Base-by-base conservation (phyloP, 495 filamentous ascomycete genomes). In the Aspergillus carlsbadensis region DNA sequence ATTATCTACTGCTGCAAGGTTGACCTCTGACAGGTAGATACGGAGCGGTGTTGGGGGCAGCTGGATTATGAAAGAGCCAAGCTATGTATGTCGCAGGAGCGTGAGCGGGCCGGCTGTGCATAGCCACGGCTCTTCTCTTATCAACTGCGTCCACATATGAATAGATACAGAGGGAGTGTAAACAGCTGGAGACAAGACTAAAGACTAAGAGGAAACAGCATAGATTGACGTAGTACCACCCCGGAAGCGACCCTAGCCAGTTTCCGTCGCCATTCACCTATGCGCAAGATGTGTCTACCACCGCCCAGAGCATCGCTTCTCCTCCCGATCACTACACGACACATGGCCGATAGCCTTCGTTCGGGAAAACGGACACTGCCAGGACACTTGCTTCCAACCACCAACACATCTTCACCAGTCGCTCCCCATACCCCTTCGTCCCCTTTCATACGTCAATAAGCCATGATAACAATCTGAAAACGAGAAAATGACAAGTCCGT, bases 211-310 rank as follows among this genome's bases (percentile, higher is more conserved):
- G 4, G 39, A 69, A 52, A 71, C 53, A 61, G 67, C 61, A 66
- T 60, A 65, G 57, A 70, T 70, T 65, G 75, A 76, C 73, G 71
- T 65, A 73, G 65, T 64, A 79, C 76, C 74, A 73, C 76, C 76
- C 76, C 76, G 73, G 76, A 77, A 75, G 76, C 76, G 74, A 76
- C 74, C 76, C 76, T 78, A 77, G 55, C 66, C 72, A 76, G 60
- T 65, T 64, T 77, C 76, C 76, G 64, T 77, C 76, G 73, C 74
- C 76, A 75, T 51, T 36, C 60, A 77, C 69, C 74, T 45, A 47
- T 35, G 37, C 47, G 43, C 40, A 35, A 61, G 58, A 60, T 37
- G 57, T 50, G 39, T 29, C 51, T 35, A 37, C 56, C 51, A 44
- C 42, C 40, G 47, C 37, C 43, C 57, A 55, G 26, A 31, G 33